Evolutionary conservation across 148 eudicot species (phyloP).

Genomic region (Arctostaphylos glauca): DNA sequence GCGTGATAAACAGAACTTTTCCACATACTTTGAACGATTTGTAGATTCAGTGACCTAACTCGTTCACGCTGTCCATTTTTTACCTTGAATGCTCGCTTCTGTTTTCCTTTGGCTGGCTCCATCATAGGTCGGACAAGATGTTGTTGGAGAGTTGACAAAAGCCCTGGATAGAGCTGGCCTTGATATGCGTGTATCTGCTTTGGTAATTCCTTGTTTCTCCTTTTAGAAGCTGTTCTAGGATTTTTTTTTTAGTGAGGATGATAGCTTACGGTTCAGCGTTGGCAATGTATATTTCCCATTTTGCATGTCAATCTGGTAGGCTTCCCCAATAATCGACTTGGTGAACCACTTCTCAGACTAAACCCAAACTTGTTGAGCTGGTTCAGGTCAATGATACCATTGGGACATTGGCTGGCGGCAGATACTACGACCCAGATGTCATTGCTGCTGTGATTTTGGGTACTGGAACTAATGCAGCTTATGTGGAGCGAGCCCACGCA

Average conservation of each 20-base stretch:
- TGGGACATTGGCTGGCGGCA: slow-evolving; percentile 94
- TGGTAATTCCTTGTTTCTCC: slow-evolving; percentile 46
- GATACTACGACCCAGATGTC: slow-evolving; percentile 57
- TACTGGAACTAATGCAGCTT: slow-evolving; percentile 98
- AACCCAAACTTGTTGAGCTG: slow-evolving; percentile 11
- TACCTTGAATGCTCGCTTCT: neutral
- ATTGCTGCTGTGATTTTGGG: slow-evolving; percentile 93
- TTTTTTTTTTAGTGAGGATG: neutral
- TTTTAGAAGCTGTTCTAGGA: neutral
- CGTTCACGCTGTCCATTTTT: neutral
- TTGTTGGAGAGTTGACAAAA: slow-evolving; percentile 78
- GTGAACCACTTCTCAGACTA: slow-evolving; percentile 4
- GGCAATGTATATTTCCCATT: neutral
- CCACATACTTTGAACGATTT: neutral
- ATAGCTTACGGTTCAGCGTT: slow-evolving; percentile 4
- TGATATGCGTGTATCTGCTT: slow-evolving; percentile 92
- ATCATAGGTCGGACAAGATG: slow-evolving; percentile 76
- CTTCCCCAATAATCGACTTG: neutral
- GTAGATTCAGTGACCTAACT: neutral
- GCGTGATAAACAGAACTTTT: neutral
- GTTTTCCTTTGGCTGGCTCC: slow-evolving; percentile 13
- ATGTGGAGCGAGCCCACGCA: slow-evolving; percentile 85
- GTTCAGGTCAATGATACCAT: slow-evolving; percentile 92
- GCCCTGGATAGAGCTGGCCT: slow-evolving; percentile 77
- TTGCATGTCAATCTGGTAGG: neutral